phyloP scores from a whole-genome alignment of 257 asterid genomes.

The Echites panduratus region DNA sequence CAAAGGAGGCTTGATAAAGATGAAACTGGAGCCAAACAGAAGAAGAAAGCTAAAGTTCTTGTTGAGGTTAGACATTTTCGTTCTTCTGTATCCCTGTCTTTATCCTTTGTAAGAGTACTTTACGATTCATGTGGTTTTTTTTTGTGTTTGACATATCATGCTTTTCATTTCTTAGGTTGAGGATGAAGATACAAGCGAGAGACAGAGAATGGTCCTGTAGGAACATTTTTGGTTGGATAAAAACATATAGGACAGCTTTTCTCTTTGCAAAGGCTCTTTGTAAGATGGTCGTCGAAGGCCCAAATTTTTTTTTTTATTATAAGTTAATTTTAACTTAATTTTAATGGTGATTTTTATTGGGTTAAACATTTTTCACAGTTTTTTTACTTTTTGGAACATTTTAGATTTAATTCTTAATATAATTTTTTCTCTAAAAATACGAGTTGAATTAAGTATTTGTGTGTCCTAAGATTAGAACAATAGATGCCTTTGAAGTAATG shows the following conservation, averaged over 20 bases:
- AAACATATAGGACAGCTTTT: not conserved
- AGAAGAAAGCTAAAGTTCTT: slow-evolving; percentile 61
- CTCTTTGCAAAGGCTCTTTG: not conserved
- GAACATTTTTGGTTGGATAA: slow-evolving; percentile 25
- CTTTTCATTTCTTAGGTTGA: slow-evolving; percentile 54
- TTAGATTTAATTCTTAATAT: no score
- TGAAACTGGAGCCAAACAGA: slow-evolving; percentile 40
- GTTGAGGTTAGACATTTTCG: slow-evolving; percentile 53
- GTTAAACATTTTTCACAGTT: not conserved
- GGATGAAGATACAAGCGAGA: slow-evolving; percentile 47
- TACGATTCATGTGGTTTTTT: not conserved
- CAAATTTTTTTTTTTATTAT: no score
- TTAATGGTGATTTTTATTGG: not conserved
- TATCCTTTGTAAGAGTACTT: no score
- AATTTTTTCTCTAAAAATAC: no score
- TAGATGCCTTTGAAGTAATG: no score
- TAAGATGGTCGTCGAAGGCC: not conserved
- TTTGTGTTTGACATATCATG: not conserved
- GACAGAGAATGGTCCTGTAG: slow-evolving; percentile 53
- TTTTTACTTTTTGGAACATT: no score
- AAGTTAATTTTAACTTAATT: no score
- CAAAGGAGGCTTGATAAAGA: slow-evolving; percentile 49
- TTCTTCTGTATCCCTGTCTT: not conserved
- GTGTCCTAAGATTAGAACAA: no score
- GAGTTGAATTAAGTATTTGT: no score